phyloP scores from a whole-genome alignment of 495 filamentous ascomycete species.

The Elaphomyces granulatus region DNA sequence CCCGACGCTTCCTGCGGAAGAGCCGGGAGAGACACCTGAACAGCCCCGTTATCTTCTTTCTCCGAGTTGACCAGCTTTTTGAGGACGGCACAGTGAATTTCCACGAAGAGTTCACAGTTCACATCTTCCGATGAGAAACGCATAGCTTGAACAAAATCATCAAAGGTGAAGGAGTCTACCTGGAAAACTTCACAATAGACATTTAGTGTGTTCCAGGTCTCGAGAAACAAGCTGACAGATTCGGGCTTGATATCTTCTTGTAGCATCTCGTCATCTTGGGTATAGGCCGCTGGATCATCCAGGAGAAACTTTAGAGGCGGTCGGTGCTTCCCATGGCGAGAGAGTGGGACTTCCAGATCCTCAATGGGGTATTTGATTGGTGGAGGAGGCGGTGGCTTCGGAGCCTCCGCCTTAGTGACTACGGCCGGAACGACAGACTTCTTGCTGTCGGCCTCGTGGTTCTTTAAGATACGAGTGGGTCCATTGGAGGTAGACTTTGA shows the following conservation, averaged over 20 bases:
- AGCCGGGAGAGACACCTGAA: conserved; percentile 67
- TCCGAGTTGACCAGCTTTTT: conserved; percentile 71
- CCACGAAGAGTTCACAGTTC: conserved; percentile 76
- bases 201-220: conserved; percentile 92
- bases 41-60: conserved; percentile 54
- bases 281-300: conserved; percentile 34
- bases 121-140: conserved; percentile 59
- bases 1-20: conserved; percentile 54
- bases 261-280: conserved; percentile 25
- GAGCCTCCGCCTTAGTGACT: conserved; percentile 23
- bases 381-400: conserved; percentile 51
- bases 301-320: conserved; percentile 68
- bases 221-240: conserved; percentile 64
- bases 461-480: conserved; percentile 21
- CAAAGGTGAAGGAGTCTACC: conserved; percentile 93
- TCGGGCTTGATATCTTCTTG: conserved; percentile 57
- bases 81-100: conserved; percentile 81
- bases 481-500: conserved; percentile 16
- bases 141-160: conserved; percentile 87
- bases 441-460: conserved; percentile 29
- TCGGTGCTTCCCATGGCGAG: conserved; percentile 42
- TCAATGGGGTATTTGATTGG: conserved; percentile 91
- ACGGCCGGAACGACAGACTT: conserved; percentile 15
- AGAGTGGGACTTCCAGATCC: conserved; percentile 63
- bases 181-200: conserved; percentile 89